Conservation (phyloP, 805 yeast genomes). For the Spathaspora hagerdaliae region DNA sequence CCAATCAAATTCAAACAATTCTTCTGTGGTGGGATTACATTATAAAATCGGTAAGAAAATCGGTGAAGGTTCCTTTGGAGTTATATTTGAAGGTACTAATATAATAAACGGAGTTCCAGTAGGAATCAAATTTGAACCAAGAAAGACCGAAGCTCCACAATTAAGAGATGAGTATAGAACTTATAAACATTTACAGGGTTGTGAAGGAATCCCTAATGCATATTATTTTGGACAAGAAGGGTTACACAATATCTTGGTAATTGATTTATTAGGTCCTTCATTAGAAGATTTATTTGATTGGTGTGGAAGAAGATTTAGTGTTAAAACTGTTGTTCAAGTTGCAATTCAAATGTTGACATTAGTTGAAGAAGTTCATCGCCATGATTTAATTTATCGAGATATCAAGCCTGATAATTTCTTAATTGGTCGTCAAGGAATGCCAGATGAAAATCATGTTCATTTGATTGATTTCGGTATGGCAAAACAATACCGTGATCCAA, state of each 20-base stretch:
- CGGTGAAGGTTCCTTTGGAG: conserved; percentile 87
- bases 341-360: conserved; percentile 76
- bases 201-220: conserved; percentile 76
- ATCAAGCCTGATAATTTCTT: conserved; percentile 82
- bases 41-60: conserved; percentile 79
- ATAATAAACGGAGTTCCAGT: conserved; percentile 60
- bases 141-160: conserved; percentile 81
- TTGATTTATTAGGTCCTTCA: conserved; percentile 77
- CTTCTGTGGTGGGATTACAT: conserved; percentile 56
- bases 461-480: conserved; percentile 87
- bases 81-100: conserved; percentile 77
- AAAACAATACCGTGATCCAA: conserved; percentile 76
- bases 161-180: conserved; percentile 78
- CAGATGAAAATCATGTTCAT: conserved; percentile 64
- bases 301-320: conserved; percentile 75
- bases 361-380: conserved; percentile 71
- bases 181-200: conserved; percentile 64
- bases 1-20: conserved; percentile 21
- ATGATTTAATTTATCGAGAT: conserved; percentile 74
- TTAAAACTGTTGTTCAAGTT: conserved; percentile 68
- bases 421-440: conserved; percentile 58
- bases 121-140: conserved; percentile 78
- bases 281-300: conserved; percentile 81
- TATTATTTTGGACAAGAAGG: conserved; percentile 87
- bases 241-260: conserved; percentile 69